Percentiles rank a stretch among this genome's conserved stretches.
phyloP scores from a whole-genome alignment of 805 yeast genomes.

The Candida ipomoeae region DNA sequence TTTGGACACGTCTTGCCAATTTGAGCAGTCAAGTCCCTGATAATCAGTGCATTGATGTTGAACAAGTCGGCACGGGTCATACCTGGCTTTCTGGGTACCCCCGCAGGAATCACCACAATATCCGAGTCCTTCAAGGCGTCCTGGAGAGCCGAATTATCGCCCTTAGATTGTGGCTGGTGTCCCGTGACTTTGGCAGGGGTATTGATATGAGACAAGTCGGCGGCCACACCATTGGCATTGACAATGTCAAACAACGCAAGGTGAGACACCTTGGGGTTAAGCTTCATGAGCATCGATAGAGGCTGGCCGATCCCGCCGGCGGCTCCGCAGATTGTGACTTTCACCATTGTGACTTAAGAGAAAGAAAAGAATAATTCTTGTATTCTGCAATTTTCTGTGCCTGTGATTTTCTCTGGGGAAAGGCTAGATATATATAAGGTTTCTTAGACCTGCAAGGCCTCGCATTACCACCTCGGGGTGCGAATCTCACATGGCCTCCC shows the following conservation, averaged over 20 bases:
- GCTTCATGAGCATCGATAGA: conserved; percentile 39
- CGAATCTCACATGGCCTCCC: conserved; percentile 3
- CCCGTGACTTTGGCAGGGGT: conserved; percentile 39
- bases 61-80: conserved; percentile 47
- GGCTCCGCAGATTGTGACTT: conserved; percentile 47
- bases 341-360: conserved; percentile 25
- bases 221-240: conserved; percentile 45
- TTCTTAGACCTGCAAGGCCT: not conserved
- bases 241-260: conserved; percentile 42
- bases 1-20: conserved; percentile 37
- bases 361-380: not conserved
- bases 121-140: conserved; percentile 37
- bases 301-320: conserved; percentile 51
- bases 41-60: conserved; percentile 43
- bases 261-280: conserved; percentile 36
- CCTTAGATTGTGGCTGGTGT: conserved; percentile 37
- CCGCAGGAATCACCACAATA: conserved; percentile 44
- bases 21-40: conserved; percentile 40
- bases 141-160: conserved; percentile 33
- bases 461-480: conserved; percentile 1
- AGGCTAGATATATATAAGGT: not conserved
- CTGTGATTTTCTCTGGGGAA: not conserved
- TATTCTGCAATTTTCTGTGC: not conserved
- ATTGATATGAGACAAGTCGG: conserved; percentile 42
- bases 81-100: conserved; percentile 47